Evolutionary conservation across 192 early-diverging fungal species (phyloP).

Genomic region (Rhizophagus sp.): DNA sequence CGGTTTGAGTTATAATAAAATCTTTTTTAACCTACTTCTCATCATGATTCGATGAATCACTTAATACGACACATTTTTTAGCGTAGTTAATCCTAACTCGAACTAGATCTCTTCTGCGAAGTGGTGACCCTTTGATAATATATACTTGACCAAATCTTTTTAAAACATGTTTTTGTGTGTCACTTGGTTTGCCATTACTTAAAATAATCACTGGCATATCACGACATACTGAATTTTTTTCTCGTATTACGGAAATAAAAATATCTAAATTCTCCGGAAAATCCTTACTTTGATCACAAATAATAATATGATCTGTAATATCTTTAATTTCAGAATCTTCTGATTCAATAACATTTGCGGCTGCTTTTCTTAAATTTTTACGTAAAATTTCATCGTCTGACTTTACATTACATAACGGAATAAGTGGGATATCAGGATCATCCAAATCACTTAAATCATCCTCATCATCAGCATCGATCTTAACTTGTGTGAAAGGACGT

Average conservation of each 20-base stretch:
- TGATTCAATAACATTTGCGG: background rate
- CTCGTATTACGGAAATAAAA: constrained; percentile 66
- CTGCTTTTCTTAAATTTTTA: background rate
- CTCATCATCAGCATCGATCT: background rate
- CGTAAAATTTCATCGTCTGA: background rate
- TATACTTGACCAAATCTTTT: constrained; percentile 52
- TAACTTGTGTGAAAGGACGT: background rate
- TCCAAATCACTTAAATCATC: background rate
- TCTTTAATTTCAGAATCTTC: background rate
- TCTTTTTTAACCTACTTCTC: background rate
- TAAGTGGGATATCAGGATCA: background rate
- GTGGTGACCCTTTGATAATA: constrained; percentile 58
- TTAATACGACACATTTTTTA: constrained; percentile 56
- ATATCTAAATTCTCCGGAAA: constrained; percentile 70
- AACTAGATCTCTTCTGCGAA: constrained; percentile 60
- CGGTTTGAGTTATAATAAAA: background rate
- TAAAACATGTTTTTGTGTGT: constrained; percentile 42
- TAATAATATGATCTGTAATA: constrained; percentile 15
- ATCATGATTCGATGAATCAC: constrained; percentile 35
- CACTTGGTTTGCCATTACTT: constrained; percentile 46
- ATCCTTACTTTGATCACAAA: constrained; percentile 24
- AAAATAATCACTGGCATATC: constrained; percentile 61
- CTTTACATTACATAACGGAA: no score
- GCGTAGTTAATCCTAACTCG: constrained; percentile 58
- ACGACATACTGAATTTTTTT: constrained; percentile 42